phyloP scores from a whole-genome alignment of 495 filamentous ascomycete species.

The Penicillium paxilli region DNA sequence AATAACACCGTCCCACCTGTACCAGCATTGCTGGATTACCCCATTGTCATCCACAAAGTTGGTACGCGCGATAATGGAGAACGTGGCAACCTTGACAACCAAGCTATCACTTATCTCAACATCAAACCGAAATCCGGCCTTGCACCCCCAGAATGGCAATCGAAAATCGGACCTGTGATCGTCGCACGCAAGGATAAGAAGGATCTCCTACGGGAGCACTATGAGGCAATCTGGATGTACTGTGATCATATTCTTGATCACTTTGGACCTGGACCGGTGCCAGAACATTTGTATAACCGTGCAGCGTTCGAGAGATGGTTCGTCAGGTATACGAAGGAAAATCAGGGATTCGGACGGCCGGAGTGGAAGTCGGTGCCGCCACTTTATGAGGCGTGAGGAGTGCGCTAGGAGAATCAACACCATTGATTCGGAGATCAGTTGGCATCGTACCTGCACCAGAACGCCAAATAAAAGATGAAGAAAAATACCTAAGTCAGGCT shows the following conservation, averaged over 20 bases:
- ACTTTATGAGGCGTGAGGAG: neutral
- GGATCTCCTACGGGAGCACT: neutral
- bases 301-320: neutral
- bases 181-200: neutral
- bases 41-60: neutral
- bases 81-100: neutral
- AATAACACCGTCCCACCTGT: neutral
- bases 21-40: neutral
- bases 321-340: neutral
- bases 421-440: too few relatives aligned
- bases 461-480: too few relatives aligned
- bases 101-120: neutral
- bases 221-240: slow-evolving; percentile 4
- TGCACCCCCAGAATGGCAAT: neutral
- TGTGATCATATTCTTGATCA: neutral
- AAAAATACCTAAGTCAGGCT: too few relatives aligned
- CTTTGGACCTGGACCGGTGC: neutral
- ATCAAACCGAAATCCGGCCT: neutral
- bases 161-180: neutral
- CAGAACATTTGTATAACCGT: neutral
- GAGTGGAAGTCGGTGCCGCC: neutral
- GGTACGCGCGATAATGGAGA: neutral
- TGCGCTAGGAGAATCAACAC: too few relatives aligned
- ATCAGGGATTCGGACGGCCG: neutral
- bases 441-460: too few relatives aligned